Base-by-base conservation (phyloP, 176 grass and related monocot genomes). In the Otatea glauca region DNA sequence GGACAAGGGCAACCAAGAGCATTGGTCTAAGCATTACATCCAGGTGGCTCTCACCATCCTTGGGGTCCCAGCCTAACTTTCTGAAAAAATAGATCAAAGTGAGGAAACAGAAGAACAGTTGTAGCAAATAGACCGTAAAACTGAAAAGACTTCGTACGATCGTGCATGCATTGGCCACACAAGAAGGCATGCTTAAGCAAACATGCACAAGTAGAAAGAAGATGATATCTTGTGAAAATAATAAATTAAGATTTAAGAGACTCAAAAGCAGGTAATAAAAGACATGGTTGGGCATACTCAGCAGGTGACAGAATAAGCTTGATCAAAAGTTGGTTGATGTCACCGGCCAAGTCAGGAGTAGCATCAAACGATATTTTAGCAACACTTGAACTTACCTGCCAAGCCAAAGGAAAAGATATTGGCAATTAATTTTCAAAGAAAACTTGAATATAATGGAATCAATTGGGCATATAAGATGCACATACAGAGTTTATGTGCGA, bases 61-160 rank as follows among this genome's bases (percentile, higher is more conserved):
- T 97, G 32, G 51, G 85, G 55, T 94, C 92, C 96, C 96, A 98
- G 50, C 91, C 96, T 81, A 98, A 89, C 58, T 87, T 98, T 84
- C 96, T 98, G 84, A 78, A 69, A 82, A 81, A 67, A 1, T 18
- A 76, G 13, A 15, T 4, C 54, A 74, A 32, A 29, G 43, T 25
- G 45, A 44, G 11, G 24, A 62, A 69, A 70, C 50, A 51, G 17
- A 69, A 9, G 63, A 29, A 63, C 42, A 70, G 7, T 21, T 39
- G 66, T 65, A 60, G 58, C 58, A 72, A 32, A 78, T 12, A 70
- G 4, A 75, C 29, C 41, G 15, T 51, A 77, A 17, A 37, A 63
- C 29, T 59, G 29, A 49, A 87, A 71, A 32, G n/a, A 60, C 9
- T 23, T 18, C n/a, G 70, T 61, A n/a, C 63, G n/a, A 63, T 60